Percentiles rank a stretch among this genome's conserved stretches.
phyloP scores from a whole-genome alignment of 2,329 filamentous ascomycete species.

The Rasamsonia emersonii region DNA sequence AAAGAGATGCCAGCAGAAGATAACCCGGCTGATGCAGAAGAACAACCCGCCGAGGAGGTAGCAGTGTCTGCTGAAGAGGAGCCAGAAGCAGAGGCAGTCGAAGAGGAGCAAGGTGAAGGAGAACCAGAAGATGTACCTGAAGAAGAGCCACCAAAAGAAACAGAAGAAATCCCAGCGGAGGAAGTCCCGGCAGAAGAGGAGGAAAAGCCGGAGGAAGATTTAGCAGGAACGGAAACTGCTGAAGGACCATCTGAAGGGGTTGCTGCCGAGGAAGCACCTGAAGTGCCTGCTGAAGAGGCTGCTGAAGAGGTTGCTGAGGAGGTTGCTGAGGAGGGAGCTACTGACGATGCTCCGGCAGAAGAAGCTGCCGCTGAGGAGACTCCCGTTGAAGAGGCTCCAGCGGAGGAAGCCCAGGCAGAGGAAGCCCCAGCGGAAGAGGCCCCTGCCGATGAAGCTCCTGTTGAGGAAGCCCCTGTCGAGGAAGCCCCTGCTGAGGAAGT shows the following conservation, averaged over 20 bases:
- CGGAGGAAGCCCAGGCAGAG: constrained; percentile 2
- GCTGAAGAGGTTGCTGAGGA: constrained; percentile 11
- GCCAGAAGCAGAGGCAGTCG: constrained; percentile 1
- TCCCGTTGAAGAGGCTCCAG: constrained; percentile 8
- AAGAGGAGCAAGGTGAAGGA: constrained; percentile 9
- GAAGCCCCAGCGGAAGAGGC: constrained; percentile 8
- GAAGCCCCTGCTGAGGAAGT: constrained; percentile 10
- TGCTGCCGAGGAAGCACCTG: constrained; percentile 6
- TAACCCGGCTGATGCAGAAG: constrained; percentile 10
- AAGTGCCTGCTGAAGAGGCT: constrained; percentile 9
- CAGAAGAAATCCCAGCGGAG: constrained; percentile 9
- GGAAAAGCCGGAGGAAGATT: constrained; percentile 10
- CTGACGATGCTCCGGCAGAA: constrained; percentile 11
- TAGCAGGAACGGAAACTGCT: constrained; percentile 7
- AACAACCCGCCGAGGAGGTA: constrained; percentile 6
- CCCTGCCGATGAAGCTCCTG: constrained; percentile 10
- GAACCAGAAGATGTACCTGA: constrained; percentile 10
- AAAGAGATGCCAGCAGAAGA: no score
- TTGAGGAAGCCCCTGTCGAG: constrained; percentile 8
- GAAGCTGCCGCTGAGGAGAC: constrained; percentile 9
- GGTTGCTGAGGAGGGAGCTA: constrained; percentile 7
- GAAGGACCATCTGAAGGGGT: constrained; percentile 8
- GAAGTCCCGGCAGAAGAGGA: constrained; percentile 11
- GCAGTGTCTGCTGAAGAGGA: constrained; percentile 12
- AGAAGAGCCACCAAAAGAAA: constrained; percentile 9